A percentile compares a stretch with the other conserved stretches of the same genome.
phyloP scores from a whole-genome alignment of 2,329 filamentous ascomycete species.

The Aureobasidium sp. region DNA sequence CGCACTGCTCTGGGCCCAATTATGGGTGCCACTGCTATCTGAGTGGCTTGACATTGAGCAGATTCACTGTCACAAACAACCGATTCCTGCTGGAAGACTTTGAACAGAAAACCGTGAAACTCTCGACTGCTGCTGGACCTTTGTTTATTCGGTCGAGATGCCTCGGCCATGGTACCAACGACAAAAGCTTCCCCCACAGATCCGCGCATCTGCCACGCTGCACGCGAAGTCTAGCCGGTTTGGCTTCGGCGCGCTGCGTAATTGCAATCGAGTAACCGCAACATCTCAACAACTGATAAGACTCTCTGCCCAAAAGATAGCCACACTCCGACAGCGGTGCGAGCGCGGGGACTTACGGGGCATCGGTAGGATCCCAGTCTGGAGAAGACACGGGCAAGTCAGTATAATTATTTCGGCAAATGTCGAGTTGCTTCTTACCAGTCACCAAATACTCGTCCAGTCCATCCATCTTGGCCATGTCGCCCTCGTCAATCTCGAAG shows the following conservation, averaged over 20 bases:
- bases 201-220: not conserved
- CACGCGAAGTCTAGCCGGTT: not conserved
- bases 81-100: not conserved
- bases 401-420: slow-evolving; percentile 2
- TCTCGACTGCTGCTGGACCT: not conserved
- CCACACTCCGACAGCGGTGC: slow-evolving; percentile 6
- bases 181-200: slow-evolving; percentile 1
- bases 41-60: not conserved
- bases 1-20: not conserved
- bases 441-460: slow-evolving; percentile 69
- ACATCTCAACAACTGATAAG: slow-evolving; percentile 15
- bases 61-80: not conserved
- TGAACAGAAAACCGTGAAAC: not conserved
- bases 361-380: slow-evolving; percentile 32
- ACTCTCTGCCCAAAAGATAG: not conserved
- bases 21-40: slow-evolving; percentile 1
- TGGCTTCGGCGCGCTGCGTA: slow-evolving; percentile 7
- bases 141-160: not conserved
- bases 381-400: slow-evolving; percentile 1
- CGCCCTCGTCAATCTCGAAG: slow-evolving; percentile 56
- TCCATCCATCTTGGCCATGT: slow-evolving; percentile 56
- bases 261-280: slow-evolving; percentile 11
- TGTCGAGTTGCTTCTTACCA: slow-evolving; percentile 34
- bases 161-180: not conserved
- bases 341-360: slow-evolving; percentile 16